These are phyloP conservation scores for Sphaerobolus stellatus DNA, from an alignment of 1,284 basidiomycete genomes.

Conservation along the genomic window DNA sequence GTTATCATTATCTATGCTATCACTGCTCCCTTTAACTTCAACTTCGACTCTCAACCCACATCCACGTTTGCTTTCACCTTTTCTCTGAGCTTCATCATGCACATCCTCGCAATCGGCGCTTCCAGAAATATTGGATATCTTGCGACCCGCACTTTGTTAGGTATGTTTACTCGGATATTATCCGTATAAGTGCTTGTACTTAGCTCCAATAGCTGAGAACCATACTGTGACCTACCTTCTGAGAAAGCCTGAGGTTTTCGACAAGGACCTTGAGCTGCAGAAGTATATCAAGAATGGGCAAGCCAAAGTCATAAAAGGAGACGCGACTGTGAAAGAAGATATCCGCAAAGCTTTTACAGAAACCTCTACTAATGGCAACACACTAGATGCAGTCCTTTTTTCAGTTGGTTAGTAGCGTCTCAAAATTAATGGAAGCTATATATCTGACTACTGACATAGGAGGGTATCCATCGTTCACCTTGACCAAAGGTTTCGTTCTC, in stretches of 20 bases:
- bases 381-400: constrained; percentile 49
- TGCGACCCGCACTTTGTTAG: constrained; percentile 48
- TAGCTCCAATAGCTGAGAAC: constrained; percentile 37
- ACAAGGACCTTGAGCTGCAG: constrained; percentile 45
- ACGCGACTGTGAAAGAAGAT: constrained; percentile 46
- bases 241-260: constrained; percentile 43
- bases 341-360: constrained; percentile 46
- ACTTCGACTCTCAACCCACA: no score
- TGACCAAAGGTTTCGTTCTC: constrained; percentile 44
- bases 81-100: constrained; percentile 25
- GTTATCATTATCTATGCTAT: no score
- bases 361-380: constrained; percentile 30
- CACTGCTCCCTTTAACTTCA: no score
- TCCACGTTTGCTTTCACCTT: no score
- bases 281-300: constrained; percentile 41
- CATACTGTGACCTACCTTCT: constrained; percentile 53
- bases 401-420: constrained; percentile 45
- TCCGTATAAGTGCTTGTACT: not conserved
- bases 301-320: constrained; percentile 49
- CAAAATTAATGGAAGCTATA: not conserved
- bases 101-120: constrained; percentile 52
- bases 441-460: constrained; percentile 27
- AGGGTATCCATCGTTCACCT: constrained; percentile 40
- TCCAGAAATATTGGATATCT: constrained; percentile 66
- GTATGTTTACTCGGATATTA: constrained; percentile 31